Percentiles rank a stretch among this genome's conserved stretches.
Conservation (phyloP, 371 early-diverging fungal species). For the Mucor velutinosus region DNA sequence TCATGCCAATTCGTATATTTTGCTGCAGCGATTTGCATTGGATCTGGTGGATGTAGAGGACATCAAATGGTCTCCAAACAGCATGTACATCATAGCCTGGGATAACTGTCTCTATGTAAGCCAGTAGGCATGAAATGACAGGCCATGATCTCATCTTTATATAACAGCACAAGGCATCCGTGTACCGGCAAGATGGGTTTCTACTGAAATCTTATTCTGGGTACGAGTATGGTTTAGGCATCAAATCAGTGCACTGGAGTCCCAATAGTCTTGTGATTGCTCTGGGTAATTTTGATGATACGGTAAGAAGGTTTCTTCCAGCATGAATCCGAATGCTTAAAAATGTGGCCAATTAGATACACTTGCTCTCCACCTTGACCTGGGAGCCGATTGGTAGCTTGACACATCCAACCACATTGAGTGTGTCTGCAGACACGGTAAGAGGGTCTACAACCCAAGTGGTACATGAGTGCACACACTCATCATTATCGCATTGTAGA, state of each 20-base stretch:
- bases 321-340: too few species aligned
- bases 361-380: constrained; percentile 24
- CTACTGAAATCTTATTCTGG: constrained; percentile 53
- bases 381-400: constrained; percentile 36
- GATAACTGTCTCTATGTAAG: constrained; percentile 60
- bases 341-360: constrained; percentile 13
- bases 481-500: neutral
- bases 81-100: constrained; percentile 75
- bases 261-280: constrained; percentile 77
- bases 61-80: constrained; percentile 85
- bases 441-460: neutral
- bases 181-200: constrained; percentile 75
- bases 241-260: constrained; percentile 73
- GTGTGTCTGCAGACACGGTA: neutral
- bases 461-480: neutral
- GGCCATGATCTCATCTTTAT: neutral
- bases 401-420: constrained; percentile 14
- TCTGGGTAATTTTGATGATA: constrained; percentile 78
- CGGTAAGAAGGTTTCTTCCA: constrained; percentile 55
- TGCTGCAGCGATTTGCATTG: constrained; percentile 58
- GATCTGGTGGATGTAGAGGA: constrained; percentile 73
- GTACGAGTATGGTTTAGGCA: constrained; percentile 69
- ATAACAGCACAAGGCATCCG: constrained; percentile 60
- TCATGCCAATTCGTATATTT: constrained; percentile 55
- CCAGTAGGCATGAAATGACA: neutral